phyloP scores from a whole-genome alignment of 345 rosid species.

The Aquilaria malaccensis region DNA sequence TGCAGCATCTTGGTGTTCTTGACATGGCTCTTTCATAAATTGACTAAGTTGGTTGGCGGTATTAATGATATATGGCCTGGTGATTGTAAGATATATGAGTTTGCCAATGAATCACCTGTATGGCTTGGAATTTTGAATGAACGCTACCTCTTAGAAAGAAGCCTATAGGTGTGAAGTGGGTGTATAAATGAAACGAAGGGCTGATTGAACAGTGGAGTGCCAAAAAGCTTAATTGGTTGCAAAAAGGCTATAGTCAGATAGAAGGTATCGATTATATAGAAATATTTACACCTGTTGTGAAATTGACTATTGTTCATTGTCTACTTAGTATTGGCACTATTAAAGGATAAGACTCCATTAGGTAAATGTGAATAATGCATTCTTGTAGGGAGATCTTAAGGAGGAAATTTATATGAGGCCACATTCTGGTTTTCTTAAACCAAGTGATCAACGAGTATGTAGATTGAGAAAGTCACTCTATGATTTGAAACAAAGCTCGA shows the following conservation, averaged over 20 bases:
- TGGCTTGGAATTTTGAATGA: background rate
- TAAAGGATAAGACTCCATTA: background rate
- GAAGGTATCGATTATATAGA: background rate
- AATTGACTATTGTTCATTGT: background rate
- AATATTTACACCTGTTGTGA: background rate
- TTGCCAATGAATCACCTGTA: background rate
- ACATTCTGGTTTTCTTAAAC: no score
- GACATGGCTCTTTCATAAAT: no score
- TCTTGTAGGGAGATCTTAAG: no score
- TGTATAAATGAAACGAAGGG: background rate
- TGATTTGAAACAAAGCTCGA: background rate
- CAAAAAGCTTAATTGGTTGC: background rate
- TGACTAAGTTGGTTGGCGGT: background rate
- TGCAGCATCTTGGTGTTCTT: no score
- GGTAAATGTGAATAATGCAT: no score
- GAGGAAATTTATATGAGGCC: no score
- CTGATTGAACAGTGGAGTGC: background rate
- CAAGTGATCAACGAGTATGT: no score
- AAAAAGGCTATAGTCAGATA: background rate
- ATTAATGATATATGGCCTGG: background rate
- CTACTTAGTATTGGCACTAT: background rate
- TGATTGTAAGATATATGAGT: background rate
- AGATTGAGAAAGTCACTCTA: no score
- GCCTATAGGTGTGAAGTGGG: background rate
- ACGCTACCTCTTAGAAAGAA: background rate